Percentiles rank a stretch among this genome's conserved stretches.
phyloP scores from a whole-genome alignment of 345 rosid species.

The Arabis alpina region DNA sequence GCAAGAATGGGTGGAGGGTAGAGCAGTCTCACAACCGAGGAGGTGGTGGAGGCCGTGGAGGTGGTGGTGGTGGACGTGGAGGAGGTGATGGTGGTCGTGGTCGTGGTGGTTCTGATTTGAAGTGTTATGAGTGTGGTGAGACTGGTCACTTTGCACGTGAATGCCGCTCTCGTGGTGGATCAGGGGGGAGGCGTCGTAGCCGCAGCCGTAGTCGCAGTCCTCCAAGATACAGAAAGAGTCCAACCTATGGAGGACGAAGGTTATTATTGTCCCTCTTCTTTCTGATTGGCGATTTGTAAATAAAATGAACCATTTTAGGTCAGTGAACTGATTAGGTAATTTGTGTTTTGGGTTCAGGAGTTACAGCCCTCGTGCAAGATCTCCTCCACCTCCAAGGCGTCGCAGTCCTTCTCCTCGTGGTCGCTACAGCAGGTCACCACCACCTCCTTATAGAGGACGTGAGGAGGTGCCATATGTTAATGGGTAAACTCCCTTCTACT shows the following conservation, averaged over 20 bases:
- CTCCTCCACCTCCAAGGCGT: slow-evolving; percentile 69
- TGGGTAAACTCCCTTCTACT: slow-evolving; percentile 58
- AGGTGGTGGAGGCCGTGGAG: slow-evolving; percentile 58
- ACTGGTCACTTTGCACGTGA: slow-evolving; percentile 97
- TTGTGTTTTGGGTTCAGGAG: slow-evolving; percentile 56
- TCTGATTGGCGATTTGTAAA: background rate
- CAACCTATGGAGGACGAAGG: slow-evolving; percentile 82
- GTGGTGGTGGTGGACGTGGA: slow-evolving; percentile 53
- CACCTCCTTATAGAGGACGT: slow-evolving; percentile 79
- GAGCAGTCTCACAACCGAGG: slow-evolving; percentile 87
- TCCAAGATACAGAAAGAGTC: slow-evolving; percentile 87
- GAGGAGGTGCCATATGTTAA: slow-evolving; percentile 86
- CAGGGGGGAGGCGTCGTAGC: slow-evolving; percentile 64
- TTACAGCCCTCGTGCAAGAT: slow-evolving; percentile 88
- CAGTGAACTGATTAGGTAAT: background rate
- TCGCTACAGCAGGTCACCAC: slow-evolving; percentile 91
- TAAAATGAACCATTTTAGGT: background rate
- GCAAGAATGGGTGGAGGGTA: slow-evolving; percentile 93
- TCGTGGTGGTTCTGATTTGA: slow-evolving; percentile 85
- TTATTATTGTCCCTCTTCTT: slow-evolving; percentile 20
- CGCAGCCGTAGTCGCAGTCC: slow-evolving; percentile 88
- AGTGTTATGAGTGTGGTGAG: slow-evolving; percentile 94
- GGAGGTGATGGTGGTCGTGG: slow-evolving; percentile 61
- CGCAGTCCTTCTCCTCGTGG: slow-evolving; percentile 86
- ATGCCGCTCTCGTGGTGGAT: slow-evolving; percentile 71